Evolutionary conservation across 2,329 filamentous ascomycete genomes (phyloP).

Genomic region (Cercospora brassicicola): DNA sequence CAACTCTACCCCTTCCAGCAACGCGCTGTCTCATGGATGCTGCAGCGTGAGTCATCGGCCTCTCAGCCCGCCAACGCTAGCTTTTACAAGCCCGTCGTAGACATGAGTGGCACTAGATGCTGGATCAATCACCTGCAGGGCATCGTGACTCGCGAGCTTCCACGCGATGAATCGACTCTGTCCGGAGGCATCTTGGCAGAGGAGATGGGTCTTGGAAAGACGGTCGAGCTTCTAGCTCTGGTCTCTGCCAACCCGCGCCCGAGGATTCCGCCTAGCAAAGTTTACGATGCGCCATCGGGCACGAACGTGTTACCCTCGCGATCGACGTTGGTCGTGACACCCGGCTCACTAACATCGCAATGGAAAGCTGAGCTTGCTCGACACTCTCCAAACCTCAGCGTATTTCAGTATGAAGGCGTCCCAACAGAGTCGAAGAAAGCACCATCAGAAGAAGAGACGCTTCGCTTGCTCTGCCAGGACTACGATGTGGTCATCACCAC

Average conservation of each 20-base stretch:
- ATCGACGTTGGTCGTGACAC: slow-evolving; percentile 64
- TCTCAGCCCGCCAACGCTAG: neutral
- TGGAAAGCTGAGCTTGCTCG: slow-evolving; percentile 61
- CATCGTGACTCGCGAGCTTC: slow-evolving; percentile 45
- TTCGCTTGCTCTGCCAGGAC: slow-evolving; percentile 48
- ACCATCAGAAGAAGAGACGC: slow-evolving; percentile 41
- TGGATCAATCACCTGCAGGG: slow-evolving; percentile 66
- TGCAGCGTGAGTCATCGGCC: slow-evolving; percentile 61
- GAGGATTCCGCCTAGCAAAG: slow-evolving; percentile 30
- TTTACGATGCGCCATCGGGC: slow-evolving; percentile 44
- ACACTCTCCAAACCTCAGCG: slow-evolving; percentile 58
- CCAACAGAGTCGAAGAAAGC: slow-evolving; percentile 35
- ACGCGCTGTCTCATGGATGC: slow-evolving; percentile 68
- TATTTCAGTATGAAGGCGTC: slow-evolving; percentile 59
- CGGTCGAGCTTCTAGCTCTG: slow-evolving; percentile 70
- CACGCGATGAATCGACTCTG: slow-evolving; percentile 45
- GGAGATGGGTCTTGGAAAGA: slow-evolving; percentile 83
- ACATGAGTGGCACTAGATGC: slow-evolving; percentile 50
- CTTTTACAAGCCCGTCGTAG: slow-evolving; percentile 37
- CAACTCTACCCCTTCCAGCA: slow-evolving; percentile 71
- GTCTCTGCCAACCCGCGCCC: slow-evolving; percentile 62
- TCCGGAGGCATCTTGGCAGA: slow-evolving; percentile 70
- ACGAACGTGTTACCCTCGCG: slow-evolving; percentile 52
- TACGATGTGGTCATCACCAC: slow-evolving; percentile 63
- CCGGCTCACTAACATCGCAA: slow-evolving; percentile 61